A percentile compares a stretch with the other conserved stretches of the same genome.
Conservation (phyloP, 2,329 filamentous ascomycete genomes). For the Trichoderma atroviride region DNA sequence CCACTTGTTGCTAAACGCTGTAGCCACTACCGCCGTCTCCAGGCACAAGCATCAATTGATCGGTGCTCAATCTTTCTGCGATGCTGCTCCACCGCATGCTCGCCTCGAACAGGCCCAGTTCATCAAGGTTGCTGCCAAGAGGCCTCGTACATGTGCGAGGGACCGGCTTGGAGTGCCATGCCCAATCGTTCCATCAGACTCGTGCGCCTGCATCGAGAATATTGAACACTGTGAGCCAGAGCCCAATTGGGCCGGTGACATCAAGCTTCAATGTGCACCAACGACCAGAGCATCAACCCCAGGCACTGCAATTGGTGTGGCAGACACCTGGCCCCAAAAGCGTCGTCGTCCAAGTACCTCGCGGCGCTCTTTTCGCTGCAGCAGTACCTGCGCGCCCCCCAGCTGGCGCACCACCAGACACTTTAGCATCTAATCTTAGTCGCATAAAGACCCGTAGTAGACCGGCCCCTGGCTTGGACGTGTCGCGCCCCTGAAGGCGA, state of each 20-base stretch:
- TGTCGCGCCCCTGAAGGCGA: constrained; percentile 21
- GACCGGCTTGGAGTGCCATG: neutral
- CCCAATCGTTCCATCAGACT: constrained; percentile 4
- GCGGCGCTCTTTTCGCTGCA: neutral
- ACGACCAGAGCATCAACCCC: constrained; percentile 9
- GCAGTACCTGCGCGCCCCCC: neutral
- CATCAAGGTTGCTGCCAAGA: neutral
- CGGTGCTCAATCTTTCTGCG: neutral
- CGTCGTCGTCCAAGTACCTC: constrained; percentile 5
- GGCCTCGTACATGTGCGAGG: neutral
- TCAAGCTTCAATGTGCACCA: constrained; percentile 7
- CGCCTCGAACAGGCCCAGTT: neutral
- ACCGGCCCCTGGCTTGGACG: constrained; percentile 21
- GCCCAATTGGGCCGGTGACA: constrained; percentile 9
- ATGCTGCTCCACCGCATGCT: constrained; percentile 7
- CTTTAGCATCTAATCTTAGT: constrained; percentile 26
- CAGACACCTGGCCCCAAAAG: neutral
- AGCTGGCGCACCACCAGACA: constrained; percentile 14
- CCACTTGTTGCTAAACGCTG: constrained; percentile 5
- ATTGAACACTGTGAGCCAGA: neutral
- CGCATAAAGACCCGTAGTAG: constrained; percentile 24
- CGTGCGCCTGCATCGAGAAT: neutral
- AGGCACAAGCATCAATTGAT: constrained; percentile 3
- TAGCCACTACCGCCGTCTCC: constrained; percentile 19
- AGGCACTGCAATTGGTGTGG: constrained; percentile 6